Conservation (phyloP, 805 yeast genomes). For the Myxozyma udenii region DNA sequence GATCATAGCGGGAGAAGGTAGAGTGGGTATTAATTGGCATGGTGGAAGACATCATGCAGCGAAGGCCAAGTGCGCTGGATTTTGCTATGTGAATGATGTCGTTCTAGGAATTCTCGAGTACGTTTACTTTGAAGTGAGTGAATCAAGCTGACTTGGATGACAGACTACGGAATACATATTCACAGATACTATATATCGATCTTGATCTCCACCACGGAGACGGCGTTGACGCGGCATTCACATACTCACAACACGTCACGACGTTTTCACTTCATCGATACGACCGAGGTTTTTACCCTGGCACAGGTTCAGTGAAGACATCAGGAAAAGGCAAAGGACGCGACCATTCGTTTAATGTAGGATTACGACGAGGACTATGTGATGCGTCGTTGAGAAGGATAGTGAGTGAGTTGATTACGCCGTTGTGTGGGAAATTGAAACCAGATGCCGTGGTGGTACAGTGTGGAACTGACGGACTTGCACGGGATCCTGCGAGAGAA, state of each 20-base stretch:
- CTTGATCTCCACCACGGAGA: conserved; percentile 79
- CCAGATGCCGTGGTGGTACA: conserved; percentile 62
- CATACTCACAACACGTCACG: conserved; percentile 51
- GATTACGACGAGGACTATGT: conserved; percentile 54
- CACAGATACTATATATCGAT: conserved; percentile 59
- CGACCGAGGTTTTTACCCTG: conserved; percentile 71
- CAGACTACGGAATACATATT: conserved; percentile 46
- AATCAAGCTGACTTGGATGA: background rate
- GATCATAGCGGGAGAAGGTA: conserved; percentile 27
- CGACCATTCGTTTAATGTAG: conserved; percentile 50
- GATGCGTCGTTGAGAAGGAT: conserved; percentile 46
- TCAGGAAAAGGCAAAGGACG: conserved; percentile 42
- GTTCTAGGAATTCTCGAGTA: conserved; percentile 51
- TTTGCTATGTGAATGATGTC: conserved; percentile 81
- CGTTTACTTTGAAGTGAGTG: background rate
- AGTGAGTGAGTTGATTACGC: conserved; percentile 44
- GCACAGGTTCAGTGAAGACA: conserved; percentile 52
- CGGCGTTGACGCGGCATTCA: conserved; percentile 69
- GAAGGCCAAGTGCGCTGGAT: conserved; percentile 83
- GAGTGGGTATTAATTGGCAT: conserved; percentile 56
- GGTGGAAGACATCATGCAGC: conserved; percentile 93
- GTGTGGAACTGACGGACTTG: conserved; percentile 72
- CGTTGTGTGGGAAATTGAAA: conserved; percentile 40
- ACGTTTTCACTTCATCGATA: conserved; percentile 63
- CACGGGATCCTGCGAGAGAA: conserved; percentile 59